Conservation (phyloP, 1,139 yeast species). For the Chernovozyma aurita region DNA sequence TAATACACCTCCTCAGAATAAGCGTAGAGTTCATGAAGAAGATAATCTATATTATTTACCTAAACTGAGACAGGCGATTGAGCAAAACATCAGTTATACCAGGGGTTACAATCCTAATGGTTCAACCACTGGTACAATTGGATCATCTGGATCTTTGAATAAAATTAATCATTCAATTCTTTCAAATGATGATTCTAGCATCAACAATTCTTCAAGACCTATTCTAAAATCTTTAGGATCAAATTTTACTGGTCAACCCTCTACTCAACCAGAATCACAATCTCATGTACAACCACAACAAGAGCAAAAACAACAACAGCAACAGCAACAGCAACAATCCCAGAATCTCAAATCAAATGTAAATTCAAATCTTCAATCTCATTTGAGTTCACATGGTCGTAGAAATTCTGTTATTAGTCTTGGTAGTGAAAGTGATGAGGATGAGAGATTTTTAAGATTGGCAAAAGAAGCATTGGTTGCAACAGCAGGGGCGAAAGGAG, state of each 20-base stretch:
- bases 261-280: not conserved
- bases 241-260: not conserved
- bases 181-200: not conserved
- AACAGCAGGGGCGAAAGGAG: conserved; percentile 34
- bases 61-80: conserved; percentile 1
- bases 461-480: conserved; percentile 47
- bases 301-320: not conserved
- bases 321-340: not conserved
- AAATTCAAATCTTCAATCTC: not conserved
- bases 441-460: conserved; percentile 35
- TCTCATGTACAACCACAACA: not conserved
- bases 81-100: conserved; percentile 5
- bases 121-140: not conserved
- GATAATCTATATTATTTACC: not conserved
- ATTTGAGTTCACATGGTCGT: not conserved
- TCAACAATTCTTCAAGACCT: not conserved
- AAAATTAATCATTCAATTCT: not conserved
- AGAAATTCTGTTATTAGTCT: not conserved
- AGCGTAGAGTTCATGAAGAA: not conserved
- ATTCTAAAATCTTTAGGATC: not conserved
- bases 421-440: conserved; percentile 27
- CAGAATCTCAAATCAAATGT: not conserved
- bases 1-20: not conserved
- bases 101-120: not conserved
- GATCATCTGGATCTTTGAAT: not conserved